Base-by-base conservation (phyloP, 805 yeast species). In the Suhomyces sp. region DNA sequence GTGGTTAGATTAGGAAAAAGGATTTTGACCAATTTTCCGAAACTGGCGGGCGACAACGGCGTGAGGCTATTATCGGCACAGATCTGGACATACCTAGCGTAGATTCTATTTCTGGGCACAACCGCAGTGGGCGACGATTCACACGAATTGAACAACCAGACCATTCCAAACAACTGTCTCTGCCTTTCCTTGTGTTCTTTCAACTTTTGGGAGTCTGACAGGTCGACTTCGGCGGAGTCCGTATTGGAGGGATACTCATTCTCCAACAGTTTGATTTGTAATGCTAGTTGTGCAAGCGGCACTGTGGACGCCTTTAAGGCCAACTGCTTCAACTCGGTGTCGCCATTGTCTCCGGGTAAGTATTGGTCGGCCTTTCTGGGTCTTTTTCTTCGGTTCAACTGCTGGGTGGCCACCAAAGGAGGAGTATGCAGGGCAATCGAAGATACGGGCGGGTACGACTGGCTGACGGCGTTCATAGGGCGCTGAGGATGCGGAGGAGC, bases 151-250 rank as follows among this genome's bases (percentile, higher is more conserved):
- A 86, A 75, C 43, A 91, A 73, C 88, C 96, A 89, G 2, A 87
- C 81, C 81, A 89, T 79, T 10, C 92, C 97, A 66, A 89, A 88
- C 1, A 88, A 73, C 65, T 89, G 97, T 49, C 85, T 78, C 60
- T 83, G 86, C 51, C 82, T 74, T 58, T 86, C 89, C 46, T 73
- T 75, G 39, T 52, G 49, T 22, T 56, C 57, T 35, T 46, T 54
- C 27, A 46, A 22, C 37, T 50, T 50, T 20, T 47, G 49, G 17
- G 55, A 20, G 27, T 44, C 49, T 7, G 35, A 6, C 24, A 31
- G 31, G 17, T 39, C 22, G 6, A 40, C 22, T 13, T 46, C 22
- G n/a, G 27, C 43, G 4, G 50, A 35, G 25, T 57, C 63, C 7
- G 22, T 1, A 41, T 54, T 53, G 51, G 31, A 25, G 21, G 19